Evolutionary conservation across 345 rosid species (phyloP).

Genomic region (Euclidium syriacum): DNA sequence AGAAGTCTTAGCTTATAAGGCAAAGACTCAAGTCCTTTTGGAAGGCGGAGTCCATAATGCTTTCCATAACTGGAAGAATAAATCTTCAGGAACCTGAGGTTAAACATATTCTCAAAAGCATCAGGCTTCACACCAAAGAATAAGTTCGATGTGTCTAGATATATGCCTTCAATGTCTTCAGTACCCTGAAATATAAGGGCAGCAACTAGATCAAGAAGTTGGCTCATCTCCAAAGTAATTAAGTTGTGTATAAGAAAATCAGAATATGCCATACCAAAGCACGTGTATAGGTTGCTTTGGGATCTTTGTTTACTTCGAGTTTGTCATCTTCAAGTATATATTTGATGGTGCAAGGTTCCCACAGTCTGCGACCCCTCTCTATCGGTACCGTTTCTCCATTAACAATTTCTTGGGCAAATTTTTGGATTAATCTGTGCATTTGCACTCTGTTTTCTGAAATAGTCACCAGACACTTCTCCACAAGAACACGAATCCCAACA

Average conservation of each 20-base stretch:
- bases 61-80: background rate
- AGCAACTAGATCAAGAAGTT: background rate
- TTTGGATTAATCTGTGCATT: conserved; percentile 16
- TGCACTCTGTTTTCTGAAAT: background rate
- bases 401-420: background rate
- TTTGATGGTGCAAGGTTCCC: too few species aligned
- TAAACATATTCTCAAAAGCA: background rate
- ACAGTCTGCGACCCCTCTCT: background rate
- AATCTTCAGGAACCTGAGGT: background rate
- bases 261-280: background rate
- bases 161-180: too few species aligned
- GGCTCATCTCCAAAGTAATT: background rate
- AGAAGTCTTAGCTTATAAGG: background rate
- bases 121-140: too few species aligned
- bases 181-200: too few species aligned
- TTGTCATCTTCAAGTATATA: too few species aligned
- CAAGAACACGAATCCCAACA: background rate
- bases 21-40: background rate
- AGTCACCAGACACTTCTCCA: background rate
- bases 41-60: background rate
- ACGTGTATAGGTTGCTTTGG: too few species aligned
- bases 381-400: background rate
- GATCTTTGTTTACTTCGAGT: too few species aligned
- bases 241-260: background rate
- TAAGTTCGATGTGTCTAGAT: too few species aligned